Evolutionary conservation across 768 basidiomycete species (phyloP).

Genomic region (Trametes cingulata): DNA sequence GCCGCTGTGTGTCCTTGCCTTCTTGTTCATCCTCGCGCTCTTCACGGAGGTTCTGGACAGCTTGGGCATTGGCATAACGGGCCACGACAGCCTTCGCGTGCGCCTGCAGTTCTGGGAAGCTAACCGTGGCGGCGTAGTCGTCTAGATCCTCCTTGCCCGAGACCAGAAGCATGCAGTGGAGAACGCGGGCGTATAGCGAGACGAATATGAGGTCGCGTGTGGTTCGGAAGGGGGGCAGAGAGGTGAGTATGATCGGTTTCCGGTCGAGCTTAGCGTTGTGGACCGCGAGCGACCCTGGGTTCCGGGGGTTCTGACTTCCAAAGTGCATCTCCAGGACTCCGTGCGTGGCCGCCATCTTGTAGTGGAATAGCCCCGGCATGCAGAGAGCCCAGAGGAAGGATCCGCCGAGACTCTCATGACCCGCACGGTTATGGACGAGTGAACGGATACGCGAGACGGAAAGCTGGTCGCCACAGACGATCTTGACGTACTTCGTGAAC

Average conservation of each 20-base stretch:
- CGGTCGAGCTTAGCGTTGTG: slow-evolving; percentile 38
- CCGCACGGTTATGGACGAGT: slow-evolving; percentile 28
- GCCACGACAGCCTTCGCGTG: slow-evolving; percentile 28
- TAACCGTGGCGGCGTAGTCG: slow-evolving; percentile 18
- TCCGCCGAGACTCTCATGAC: slow-evolving; percentile 28
- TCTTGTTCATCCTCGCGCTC: background rate
- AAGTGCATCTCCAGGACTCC: slow-evolving; percentile 36
- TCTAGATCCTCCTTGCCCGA: slow-evolving; percentile 21
- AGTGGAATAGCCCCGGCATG: slow-evolving; percentile 42
- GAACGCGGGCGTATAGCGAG: slow-evolving; percentile 36
- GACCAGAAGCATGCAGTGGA: slow-evolving; percentile 36
- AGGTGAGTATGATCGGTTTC: slow-evolving; percentile 38
- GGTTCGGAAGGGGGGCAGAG: slow-evolving; percentile 36
- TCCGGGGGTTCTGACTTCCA: slow-evolving; percentile 27
- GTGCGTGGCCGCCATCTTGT: slow-evolving; percentile 30
- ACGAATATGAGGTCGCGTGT: slow-evolving; percentile 40
- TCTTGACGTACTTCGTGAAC: slow-evolving; percentile 4
- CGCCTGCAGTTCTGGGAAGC: slow-evolving; percentile 24
- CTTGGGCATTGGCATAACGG: slow-evolving; percentile 20
- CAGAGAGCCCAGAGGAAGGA: slow-evolving; percentile 30
- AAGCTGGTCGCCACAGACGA: slow-evolving; percentile 38
- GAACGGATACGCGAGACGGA: slow-evolving; percentile 36
- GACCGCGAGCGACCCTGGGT: slow-evolving; percentile 37
- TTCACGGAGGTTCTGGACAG: slow-evolving; percentile 25
- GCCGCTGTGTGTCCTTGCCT: background rate